Evolutionary conservation across 495 filamentous ascomycete genomes (phyloP), one percentile per base, ranked within the genome.

Genomic region (Daldinia childiae): DNA sequence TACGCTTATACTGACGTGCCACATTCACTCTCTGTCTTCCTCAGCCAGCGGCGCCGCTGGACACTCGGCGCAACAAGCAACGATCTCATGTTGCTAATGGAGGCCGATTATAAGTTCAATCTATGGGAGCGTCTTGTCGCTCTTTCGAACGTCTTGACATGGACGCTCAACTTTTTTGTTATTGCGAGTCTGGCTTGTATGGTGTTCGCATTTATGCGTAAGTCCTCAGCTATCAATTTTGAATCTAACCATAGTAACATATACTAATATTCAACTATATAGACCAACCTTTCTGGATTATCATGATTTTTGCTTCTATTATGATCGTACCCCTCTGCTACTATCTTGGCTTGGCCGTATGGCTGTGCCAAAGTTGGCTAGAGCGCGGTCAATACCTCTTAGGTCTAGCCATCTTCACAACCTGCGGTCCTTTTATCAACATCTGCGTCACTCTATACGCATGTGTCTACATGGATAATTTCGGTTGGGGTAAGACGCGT

Each of bases 401-500:
- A 3, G 76, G 76, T 7, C 43, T 70, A 19, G 21, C 21, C 50
- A 64, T 78, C 9, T 74, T 72, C 45, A 56, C 72, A 19, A 65
- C 63, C 17, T 41, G 58, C 36, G 72, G 72, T 5, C 72, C 75
- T 3, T 77, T 78, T 34, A 64, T 78, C 59, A 79, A 79, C 39
- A 74, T 79, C 14, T 48, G 72, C 27, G 74, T 79, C 3, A 72
- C 76, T 14, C 1, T 76, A 2, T 79, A 76, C 39, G 68, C 77
- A 0, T 68, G 72, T 36, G 12, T 69, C 11, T 71, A 74, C 43
- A 66, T 74, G 64, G 77, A 79, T 62, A 68, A 74, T 30, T 79
- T 79, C 69, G 68, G 68, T 36, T 79, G 77, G 77, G 77, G 77
- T 8, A 79, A 79, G 66, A 79, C 77, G n/a, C 73, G 75, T 6